These are phyloP conservation scores for Fagopyrum esculentum DNA, from an alignment of 148 eudicot genomes.

Conservation along the genomic window DNA sequence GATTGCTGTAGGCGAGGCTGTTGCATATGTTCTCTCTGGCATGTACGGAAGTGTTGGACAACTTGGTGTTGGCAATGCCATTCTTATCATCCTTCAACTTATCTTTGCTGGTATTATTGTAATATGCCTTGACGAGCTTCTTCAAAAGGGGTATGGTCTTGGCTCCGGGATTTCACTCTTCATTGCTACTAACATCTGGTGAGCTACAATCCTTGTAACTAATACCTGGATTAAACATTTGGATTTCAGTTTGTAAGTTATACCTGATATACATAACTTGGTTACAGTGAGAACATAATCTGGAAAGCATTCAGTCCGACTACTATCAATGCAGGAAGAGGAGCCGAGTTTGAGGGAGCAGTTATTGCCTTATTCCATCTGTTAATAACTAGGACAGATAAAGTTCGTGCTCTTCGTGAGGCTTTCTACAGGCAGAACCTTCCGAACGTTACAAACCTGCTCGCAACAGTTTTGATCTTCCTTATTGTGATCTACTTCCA, in stretches of 20 bases:
- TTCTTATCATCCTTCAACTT: conserved; percentile 73
- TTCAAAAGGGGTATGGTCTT: conserved; percentile 88
- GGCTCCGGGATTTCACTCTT: conserved; percentile 86
- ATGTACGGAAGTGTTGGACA: conserved; percentile 82
- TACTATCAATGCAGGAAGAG: conserved; percentile 79
- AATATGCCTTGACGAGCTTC: conserved; percentile 82
- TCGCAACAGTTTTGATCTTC: conserved; percentile 74
- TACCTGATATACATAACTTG: neutral
- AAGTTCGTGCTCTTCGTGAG: conserved; percentile 82
- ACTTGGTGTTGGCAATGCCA: conserved; percentile 77
- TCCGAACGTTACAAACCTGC: conserved; percentile 76
- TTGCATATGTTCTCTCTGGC: conserved; percentile 86
- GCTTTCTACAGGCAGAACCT: conserved; percentile 88
- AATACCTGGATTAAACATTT: neutral
- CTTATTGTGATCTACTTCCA: conserved; percentile 81
- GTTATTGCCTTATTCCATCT: conserved; percentile 83
- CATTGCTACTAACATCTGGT: conserved; percentile 89
- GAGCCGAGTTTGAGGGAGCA: conserved; percentile 88
- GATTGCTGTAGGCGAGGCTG: conserved; percentile 85
- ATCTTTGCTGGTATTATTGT: conserved; percentile 83
- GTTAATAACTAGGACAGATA: conserved; percentile 69
- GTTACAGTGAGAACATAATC: conserved; percentile 70
- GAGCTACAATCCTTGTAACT: neutral
- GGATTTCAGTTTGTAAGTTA: neutral
- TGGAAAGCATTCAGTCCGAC: conserved; percentile 94